phyloP scores from a whole-genome alignment of 306 rosid genomes.

The Vachellia pachyceras region DNA sequence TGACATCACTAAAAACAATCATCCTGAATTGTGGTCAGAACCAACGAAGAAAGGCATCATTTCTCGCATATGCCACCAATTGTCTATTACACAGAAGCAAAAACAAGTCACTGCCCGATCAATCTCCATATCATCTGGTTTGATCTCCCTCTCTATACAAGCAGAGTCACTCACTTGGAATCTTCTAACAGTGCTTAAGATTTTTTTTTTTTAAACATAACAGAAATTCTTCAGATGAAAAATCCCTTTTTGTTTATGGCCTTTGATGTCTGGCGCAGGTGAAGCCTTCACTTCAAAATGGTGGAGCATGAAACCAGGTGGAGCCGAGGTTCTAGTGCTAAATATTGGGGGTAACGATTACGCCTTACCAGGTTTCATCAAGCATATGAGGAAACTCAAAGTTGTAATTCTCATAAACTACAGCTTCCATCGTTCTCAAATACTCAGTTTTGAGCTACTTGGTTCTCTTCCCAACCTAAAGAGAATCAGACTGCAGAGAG shows the following conservation, averaged over 20 bases:
- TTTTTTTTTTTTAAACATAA: not conserved
- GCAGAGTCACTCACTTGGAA: not conserved
- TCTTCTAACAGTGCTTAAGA: not conserved
- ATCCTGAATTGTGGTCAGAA: constrained; percentile 49
- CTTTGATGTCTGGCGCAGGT: constrained; percentile 57
- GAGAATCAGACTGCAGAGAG: constrained; percentile 62
- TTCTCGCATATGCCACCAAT: not conserved
- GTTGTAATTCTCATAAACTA: constrained; percentile 60
- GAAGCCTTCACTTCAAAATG: constrained; percentile 51
- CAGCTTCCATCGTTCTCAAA: constrained; percentile 46
- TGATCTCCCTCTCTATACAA: constrained; percentile 27
- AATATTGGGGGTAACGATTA: constrained; percentile 54
- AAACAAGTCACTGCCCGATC: constrained; percentile 38
- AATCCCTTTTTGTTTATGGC: not conserved
- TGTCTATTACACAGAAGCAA: not conserved
- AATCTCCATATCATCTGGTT: constrained; percentile 76
- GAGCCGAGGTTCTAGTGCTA: constrained; percentile 65
- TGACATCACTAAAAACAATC: constrained; percentile 26
- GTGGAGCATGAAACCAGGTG: constrained; percentile 56
- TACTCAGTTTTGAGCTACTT: constrained; percentile 51
- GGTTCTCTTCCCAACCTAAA: constrained; percentile 43
- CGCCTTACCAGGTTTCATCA: constrained; percentile 52
- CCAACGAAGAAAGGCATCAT: constrained; percentile 18
- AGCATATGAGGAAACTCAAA: constrained; percentile 56
- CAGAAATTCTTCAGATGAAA: not conserved